Evolutionary conservation across 768 basidiomycete genomes (phyloP), one percentile per base, ranked within the genome.

Genomic region (Gyrodon lividus): DNA sequence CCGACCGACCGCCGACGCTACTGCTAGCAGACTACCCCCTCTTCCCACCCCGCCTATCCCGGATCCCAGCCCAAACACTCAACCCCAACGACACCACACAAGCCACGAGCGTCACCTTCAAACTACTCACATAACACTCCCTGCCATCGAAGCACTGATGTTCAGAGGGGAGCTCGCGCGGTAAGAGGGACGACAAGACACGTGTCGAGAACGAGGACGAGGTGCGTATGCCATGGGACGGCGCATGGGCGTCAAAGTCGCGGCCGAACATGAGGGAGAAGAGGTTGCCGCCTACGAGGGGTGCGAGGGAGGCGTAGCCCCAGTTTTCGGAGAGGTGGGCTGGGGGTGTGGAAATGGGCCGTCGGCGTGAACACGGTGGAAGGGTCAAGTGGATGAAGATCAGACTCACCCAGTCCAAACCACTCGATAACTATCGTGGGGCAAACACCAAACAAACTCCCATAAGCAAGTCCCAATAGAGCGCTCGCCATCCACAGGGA

Each of bases 311-410:
- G 22, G 88, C 74, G 62, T 80, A 89, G 8, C 92, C 92, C 87
- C 87, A 92, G 68, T 94, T 94, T 71, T 93, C 86, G 1, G 84
- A 85, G 58, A 89, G 87, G 63, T 87, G 86, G 12, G 74, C 84
- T 86, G 56, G 13, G 19, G 9, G 5, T 26, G 24, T 35, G 8
- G 23, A 31, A 2, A 51, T 37, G 23, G 44, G 9, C 30, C 30
- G 31, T n/a, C 8, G 9, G 24, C 20, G 37, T 3, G 6, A 4
- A 24, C n/a, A 26, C 24, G 12, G 30, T 20, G 28, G 26, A 23
- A 41, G 31, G 31, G 28, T 39, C 19, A 2, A 19, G 2, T 16
- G 6, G 20, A 8, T 13, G 13, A 50, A 23, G 42, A 16, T 13
- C 26, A 10, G 2, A 82, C 87, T 62, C 59, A 89, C 89, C 74